Evolutionary conservation across 1,139 yeast genomes (phyloP), one percentile per base, ranked within the genome.

Genomic region (Yamadazyma sp.): DNA sequence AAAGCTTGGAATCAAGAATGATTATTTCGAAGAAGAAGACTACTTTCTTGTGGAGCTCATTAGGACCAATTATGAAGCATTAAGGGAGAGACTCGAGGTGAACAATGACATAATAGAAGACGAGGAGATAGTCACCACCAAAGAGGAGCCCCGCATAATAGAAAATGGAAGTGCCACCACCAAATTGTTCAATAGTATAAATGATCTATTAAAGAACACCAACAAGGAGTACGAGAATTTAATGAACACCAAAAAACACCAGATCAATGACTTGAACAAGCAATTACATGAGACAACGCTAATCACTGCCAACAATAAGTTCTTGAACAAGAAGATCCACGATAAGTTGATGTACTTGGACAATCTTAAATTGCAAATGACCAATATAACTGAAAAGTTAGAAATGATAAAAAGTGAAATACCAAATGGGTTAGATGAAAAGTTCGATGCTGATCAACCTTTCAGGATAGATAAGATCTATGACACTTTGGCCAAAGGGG

Each of bases 391-490:
- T 31, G 74, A 70, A 40, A 67, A 65, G 39, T 48, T 69, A 34
- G 57, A 59, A 34, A 39, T 54, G 35, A 52, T 61, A 9, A 56
- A 56, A 34, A 56, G 56, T 40, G 67, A 59, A 35, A 37, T 53
- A 25, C 54, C 53, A 3, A 33, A 37, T 30, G 46, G 42, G 20
- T 23, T 31, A 5, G 54, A 51, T 16, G 49, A 43, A 20, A 34
- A 34, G 9, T 83, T 80, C 54, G 92, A 86, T 58, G 90, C 95
- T 1, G 96, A 87, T 59, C 89, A 84, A 52, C 95, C 96, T 15
- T 90, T 86, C 60, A 70, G 86, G 34, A 77, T 86, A 18, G 69
- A 73, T 48, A 67, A 74, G 5, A 67, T 84, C 7, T 81, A 76
- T 51, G 73, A 78, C 23, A 72, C 70, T 47, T 55, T 83, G 51